Base-by-base conservation (phyloP, 129 eudicot species). In the Escallonia herrerae region DNA sequence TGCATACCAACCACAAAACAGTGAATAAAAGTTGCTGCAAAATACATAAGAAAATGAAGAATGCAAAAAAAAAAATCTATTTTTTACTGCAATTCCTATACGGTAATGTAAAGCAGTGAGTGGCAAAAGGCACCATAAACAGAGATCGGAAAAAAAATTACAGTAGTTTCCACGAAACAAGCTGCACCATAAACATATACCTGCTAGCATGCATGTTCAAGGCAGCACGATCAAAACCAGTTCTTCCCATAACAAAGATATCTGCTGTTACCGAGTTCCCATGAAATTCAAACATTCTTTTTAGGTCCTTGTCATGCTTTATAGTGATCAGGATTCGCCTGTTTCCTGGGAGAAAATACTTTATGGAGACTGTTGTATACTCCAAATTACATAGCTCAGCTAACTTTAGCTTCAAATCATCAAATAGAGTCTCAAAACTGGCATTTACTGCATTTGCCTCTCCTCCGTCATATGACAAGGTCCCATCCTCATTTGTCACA, bases 341-440 rank as follows among this genome's bases (percentile, higher is more conserved):
- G 75, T 89, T 85, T 79, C 90, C 94, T 12, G 96, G 96, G 48
- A 89, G 96, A 66, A 89, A 89, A 69, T 89, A 89, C 81, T 89
- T 89, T 64, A 89, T 67, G 2, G 84, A 62, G 13, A 83, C 72
- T 39, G 90, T 79, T 47, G 74, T 76, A 68, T 78, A 82, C 37
- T 85, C 81, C 70, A 85, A 39, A 72, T 89, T 64, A 59, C 75
- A 85, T 67, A 82, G 76, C 66, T 85, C 94, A 40, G 96, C 96
- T 68, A 89, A 70, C 64, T 69, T 77, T 49, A 83, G 45, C 78
- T 83, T 89, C 52, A 89, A 73, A 67, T 85, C 96, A 72, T 62
- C 82, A 57, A 80, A 89, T 33, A 81, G 58, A 39, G 90, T 83
- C 54, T 85, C 96, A 7, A 65, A 62, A 58, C 69, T 89, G 64